Conservation (phyloP, 371 early-diverging fungal species). For the Apophysomyces variabilis region DNA sequence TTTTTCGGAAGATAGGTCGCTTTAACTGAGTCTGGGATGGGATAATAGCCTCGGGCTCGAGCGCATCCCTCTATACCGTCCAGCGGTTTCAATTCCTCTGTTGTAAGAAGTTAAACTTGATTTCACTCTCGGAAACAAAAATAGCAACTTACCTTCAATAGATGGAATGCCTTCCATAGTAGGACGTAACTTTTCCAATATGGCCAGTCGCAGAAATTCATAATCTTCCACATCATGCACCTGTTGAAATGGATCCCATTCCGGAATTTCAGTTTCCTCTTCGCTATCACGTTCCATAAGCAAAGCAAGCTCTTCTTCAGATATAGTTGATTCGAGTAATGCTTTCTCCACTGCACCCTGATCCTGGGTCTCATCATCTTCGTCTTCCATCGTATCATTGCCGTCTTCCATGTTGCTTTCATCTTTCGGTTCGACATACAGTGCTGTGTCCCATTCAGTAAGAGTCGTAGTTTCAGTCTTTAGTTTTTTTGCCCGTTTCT, state of each 20-base stretch:
- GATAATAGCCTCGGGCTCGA: conserved; percentile 77
- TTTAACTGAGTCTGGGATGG: conserved; percentile 71
- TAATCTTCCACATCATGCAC: conserved; percentile 60
- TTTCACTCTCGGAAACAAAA: neutral
- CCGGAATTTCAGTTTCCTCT: conserved; percentile 17
- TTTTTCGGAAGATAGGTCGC: conserved; percentile 64
- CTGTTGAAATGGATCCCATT: conserved; percentile 49
- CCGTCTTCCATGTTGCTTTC: conserved; percentile 41
- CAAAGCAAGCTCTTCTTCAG: conserved; percentile 22
- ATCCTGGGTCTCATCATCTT: conserved; percentile 12
- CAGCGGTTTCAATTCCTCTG: conserved; percentile 16
- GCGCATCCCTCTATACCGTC: conserved; percentile 71
- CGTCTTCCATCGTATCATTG: conserved; percentile 16
- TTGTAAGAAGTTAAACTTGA: conserved; percentile 18
- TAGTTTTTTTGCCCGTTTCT: conserved; percentile 12
- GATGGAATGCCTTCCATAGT: conserved; percentile 16
- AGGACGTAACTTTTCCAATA: conserved; percentile 40
- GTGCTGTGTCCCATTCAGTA: conserved; percentile 5
- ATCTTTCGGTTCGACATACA: conserved; percentile 34
- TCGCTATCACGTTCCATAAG: conserved; percentile 25
- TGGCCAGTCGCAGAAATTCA: conserved; percentile 52
- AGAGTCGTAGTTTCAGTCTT: conserved; percentile 10
- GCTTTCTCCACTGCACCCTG: conserved; percentile 16
- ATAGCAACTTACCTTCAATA: conserved; percentile 21
- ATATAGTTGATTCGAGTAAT: conserved; percentile 18